Conservation (phyloP, 495 filamentous ascomycete genomes). For the Hypoxylon fragiforme region DNA sequence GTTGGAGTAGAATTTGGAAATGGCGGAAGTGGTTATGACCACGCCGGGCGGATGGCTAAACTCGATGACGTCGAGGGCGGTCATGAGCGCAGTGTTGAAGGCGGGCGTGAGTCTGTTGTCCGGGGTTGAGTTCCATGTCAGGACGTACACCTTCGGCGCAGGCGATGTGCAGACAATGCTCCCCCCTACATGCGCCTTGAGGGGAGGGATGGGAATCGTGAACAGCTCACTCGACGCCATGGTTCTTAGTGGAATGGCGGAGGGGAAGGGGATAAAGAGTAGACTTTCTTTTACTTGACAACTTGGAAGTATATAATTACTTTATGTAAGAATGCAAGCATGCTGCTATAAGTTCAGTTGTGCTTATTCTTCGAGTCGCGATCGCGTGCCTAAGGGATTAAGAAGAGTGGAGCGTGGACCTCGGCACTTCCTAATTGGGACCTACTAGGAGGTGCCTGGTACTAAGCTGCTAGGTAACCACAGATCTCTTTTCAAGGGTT, state of each 20-base stretch:
- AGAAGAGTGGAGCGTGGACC: slow-evolving; percentile 2
- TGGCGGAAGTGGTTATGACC: slow-evolving; percentile 73
- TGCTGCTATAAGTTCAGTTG: too few relatives aligned
- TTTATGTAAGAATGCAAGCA: too few relatives aligned
- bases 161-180: slow-evolving; percentile 57
- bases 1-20: slow-evolving; percentile 81
- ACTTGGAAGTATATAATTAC: background rate
- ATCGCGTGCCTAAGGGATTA: slow-evolving; percentile 1
- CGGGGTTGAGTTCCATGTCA: slow-evolving; percentile 69
- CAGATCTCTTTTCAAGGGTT: too few relatives aligned
- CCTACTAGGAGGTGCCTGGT: background rate
- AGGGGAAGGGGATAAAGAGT: too few relatives aligned
- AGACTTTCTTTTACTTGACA: background rate
- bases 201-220: slow-evolving; percentile 44
- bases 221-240: slow-evolving; percentile 40
- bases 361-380: slow-evolving; percentile 6
- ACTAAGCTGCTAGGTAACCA: background rate
- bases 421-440: slow-evolving; percentile 14
- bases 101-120: slow-evolving; percentile 75
- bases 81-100: slow-evolving; percentile 65
- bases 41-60: slow-evolving; percentile 64
- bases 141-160: slow-evolving; percentile 63
- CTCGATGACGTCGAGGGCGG: slow-evolving; percentile 74
- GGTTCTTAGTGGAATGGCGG: background rate
- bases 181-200: slow-evolving; percentile 35